Percentiles rank a stretch among this genome's conserved stretches.
Conservation (phyloP, 2,329 filamentous ascomycete species). For the Aspergillus brasiliensis region DNA sequence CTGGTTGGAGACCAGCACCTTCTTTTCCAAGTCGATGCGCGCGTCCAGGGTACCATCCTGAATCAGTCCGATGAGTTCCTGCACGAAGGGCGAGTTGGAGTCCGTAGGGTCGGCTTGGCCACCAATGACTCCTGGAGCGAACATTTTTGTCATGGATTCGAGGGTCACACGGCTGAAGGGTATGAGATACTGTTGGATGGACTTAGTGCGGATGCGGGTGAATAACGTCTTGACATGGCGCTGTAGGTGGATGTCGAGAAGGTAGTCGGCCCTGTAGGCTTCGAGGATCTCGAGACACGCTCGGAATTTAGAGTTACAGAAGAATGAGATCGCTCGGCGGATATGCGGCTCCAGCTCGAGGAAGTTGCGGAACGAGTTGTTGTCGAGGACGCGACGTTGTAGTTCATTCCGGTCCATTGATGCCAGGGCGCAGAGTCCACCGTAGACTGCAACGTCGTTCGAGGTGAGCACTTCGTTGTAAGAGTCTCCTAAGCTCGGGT, state of each 20-base stretch:
- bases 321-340: constrained; percentile 83
- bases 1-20: constrained; percentile 73
- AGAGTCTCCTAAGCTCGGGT: constrained; percentile 57
- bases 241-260: constrained; percentile 85
- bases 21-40: constrained; percentile 80
- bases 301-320: constrained; percentile 87
- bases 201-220: constrained; percentile 77
- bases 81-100: constrained; percentile 45
- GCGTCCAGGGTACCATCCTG: constrained; percentile 70
- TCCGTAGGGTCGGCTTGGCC: constrained; percentile 64
- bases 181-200: constrained; percentile 88
- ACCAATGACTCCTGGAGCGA: constrained; percentile 54
- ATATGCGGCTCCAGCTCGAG: constrained; percentile 93
- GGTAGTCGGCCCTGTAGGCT: constrained; percentile 78
- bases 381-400: constrained; percentile 76
- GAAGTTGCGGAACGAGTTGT: constrained; percentile 77
- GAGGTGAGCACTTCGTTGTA: constrained; percentile 74
- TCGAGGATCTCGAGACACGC: constrained; percentile 81
- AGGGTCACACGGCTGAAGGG: constrained; percentile 88
- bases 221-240: constrained; percentile 72
- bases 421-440: constrained; percentile 84
- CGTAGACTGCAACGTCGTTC: constrained; percentile 91
- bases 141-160: constrained; percentile 74
- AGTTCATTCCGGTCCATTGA: constrained; percentile 81
- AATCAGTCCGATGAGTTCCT: constrained; percentile 79